Evolutionary conservation across 75 land plant species (phyloP), one percentile per base, ranked within the genome.

Genomic region (Selaginella moellendorffii): DNA sequence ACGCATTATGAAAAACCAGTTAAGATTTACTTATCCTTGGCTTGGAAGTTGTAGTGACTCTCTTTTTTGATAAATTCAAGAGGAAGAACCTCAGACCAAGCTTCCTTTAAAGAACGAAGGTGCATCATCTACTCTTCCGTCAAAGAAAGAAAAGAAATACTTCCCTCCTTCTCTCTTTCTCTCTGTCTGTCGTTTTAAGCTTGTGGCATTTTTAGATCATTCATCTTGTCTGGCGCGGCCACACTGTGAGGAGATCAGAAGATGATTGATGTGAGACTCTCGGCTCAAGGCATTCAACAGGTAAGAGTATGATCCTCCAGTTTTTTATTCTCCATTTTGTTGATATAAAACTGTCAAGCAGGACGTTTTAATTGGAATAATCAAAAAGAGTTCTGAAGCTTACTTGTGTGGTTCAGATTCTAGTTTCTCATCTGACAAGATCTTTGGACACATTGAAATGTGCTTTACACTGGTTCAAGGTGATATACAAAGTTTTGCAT

Each of bases 141-240:
- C 46, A 36, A 14, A 36, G 46, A 36, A 36, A 36, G 46, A 36
- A 5, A 14, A 36, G n/a, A n/a, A n/a, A n/a, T n/a, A n/a, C 14
- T 36, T 14, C 5, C 14, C 14, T 36, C 46, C 14, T 36, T 5
- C 14, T 5, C 5, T 14, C 46, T 5, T 36, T 5, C 14, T 5
- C 14, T 5, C 46, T 5, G 5, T 5, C 46, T 5, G 10, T 5
- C 14, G 46, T n/a, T 36, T 5, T 36, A 36, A 5, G 14, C 14
- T 36, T 14, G 10, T 36, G 46, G 14, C 46, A 5, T n/a, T 36
- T 14, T 36, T 69, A 73, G 75, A 73, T 69, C 29, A 69, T 73
- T 62, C 75, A 73, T 67, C 27, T 73, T 9, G 54, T 73, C 20
- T 53, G 75, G 20, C 75, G 67, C 66, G 75, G 75, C 21, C 75